Base-by-base conservation (phyloP, 345 rosid genomes). In the Salix dunnii region DNA sequence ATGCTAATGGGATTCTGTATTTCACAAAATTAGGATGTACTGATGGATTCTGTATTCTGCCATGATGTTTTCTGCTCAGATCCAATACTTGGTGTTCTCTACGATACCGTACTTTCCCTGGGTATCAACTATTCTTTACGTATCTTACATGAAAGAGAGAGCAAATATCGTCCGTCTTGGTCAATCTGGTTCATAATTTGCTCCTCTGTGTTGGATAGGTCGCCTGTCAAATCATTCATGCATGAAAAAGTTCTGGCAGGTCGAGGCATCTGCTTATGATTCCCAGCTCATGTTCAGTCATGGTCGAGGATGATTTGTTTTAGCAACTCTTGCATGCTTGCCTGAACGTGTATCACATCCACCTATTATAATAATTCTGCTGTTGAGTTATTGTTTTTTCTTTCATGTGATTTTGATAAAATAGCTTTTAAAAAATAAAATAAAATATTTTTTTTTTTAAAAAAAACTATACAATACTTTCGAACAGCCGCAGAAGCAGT, bases 261-360 rank as follows among this genome's bases (percentile, higher is more conserved):
- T 38, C 6, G 63, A 11, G 49, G 40, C 60, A 53, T 23, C 27
- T 53, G 76, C 75, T 68, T 14, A 68, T 60, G 83, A 25, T 21
- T 74, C 74, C 11, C 65, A n/a, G 55, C 55, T 28, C 33, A 70
- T 70, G 35, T 64, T 60, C 40, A 23, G 62, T 70, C 73, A 49
- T 14, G 7, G 61, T 46, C 73, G 11, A 6, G 12, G 38, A 70
- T 18, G 40, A 17, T 18, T 46, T 8, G 0, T 35, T 35, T 5
- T 5, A 5, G 7, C 6, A 35, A 5, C 6, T 0, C 36, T 35
- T 35, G 36, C 36, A 35, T 35, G 36, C 36, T 35, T 35, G 36
- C 1, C 36, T 35, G 36, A 35, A 35, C 36, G 36, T 5, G 36
- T 35, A 35, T 35, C 36, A 35, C 36, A 35, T 35, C 36, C 36